These are phyloP conservation scores for Pseudogymnoascus sp. DNA, from an alignment of 2,329 filamentous ascomycete genomes.

Conservation along the genomic window DNA sequence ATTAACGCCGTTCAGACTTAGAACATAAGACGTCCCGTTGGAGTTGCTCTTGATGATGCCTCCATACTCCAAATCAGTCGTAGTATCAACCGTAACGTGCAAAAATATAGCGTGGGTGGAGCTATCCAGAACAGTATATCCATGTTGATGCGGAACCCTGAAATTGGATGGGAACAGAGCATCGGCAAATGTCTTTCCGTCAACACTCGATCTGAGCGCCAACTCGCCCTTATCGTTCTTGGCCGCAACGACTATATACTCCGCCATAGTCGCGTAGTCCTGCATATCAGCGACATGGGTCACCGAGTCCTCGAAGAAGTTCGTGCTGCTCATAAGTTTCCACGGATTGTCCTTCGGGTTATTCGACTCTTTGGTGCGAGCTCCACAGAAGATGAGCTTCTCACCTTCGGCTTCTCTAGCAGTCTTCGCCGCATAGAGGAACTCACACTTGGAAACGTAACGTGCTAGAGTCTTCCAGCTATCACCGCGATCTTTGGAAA, in stretches of 20 bases:
- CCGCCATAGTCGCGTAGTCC: conserved; percentile 89
- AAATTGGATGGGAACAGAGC: conserved; percentile 85
- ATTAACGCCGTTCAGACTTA: conserved; percentile 77
- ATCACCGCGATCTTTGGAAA: conserved; percentile 72
- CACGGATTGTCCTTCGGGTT: conserved; percentile 57
- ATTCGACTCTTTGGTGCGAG: conserved; percentile 55
- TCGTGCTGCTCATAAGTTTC: conserved; percentile 68
- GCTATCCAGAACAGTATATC: conserved; percentile 90
- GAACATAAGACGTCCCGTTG: conserved; percentile 90
- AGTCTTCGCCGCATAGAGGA: conserved; percentile 59
- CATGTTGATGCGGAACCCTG: conserved; percentile 66
- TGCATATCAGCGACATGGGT: conserved; percentile 64
- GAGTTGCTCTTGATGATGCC: conserved; percentile 97
- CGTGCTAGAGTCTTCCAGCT: conserved; percentile 69
- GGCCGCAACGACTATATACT: conserved; percentile 87
- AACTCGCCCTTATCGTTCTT: conserved; percentile 56
- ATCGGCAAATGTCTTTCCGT: conserved; percentile 73
- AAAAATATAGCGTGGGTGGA: conserved; percentile 91
- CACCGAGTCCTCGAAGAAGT: conserved; percentile 58
- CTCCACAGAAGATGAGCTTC: conserved; percentile 49
- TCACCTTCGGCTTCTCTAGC: conserved; percentile 39
- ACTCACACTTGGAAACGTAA: conserved; percentile 77
- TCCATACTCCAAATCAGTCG: conserved; percentile 62
- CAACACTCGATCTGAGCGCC: conserved; percentile 72
- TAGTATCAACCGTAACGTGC: conserved; percentile 74